These are phyloP conservation scores for Plenodomus lindquistii DNA, from an alignment of 2,329 filamentous ascomycete species.

Conservation along the genomic window DNA sequence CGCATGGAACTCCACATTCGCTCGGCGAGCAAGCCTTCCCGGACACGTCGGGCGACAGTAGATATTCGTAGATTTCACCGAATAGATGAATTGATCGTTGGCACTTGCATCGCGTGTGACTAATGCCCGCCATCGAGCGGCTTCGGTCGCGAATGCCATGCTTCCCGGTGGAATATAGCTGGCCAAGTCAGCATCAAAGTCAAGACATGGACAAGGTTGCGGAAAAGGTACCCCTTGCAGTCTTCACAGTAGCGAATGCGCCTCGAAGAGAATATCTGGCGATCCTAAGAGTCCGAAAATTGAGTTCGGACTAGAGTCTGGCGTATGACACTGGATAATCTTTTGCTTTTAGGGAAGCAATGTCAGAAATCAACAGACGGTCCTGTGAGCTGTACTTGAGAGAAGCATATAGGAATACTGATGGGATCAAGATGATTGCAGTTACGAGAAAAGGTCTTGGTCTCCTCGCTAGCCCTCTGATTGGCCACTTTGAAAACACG, in stretches of 20 bases:
- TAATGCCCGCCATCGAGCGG: slow-evolving; percentile 48
- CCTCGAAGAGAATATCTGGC: too few relatives aligned
- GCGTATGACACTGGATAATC: too few relatives aligned
- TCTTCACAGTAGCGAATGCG: too few relatives aligned
- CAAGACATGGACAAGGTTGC: too few relatives aligned
- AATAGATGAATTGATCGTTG: slow-evolving; percentile 57
- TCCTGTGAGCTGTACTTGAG: too few relatives aligned
- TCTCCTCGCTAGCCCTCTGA: slow-evolving; percentile 13
- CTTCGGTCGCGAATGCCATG: slow-evolving; percentile 39
- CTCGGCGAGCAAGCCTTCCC: slow-evolving; percentile 61
- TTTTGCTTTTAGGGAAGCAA: too few relatives aligned
- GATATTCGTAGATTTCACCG: slow-evolving; percentile 59
- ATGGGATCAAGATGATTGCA: too few relatives aligned
- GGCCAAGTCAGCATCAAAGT: background rate
- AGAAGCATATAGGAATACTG: background rate
- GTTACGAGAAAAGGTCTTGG: too few relatives aligned
- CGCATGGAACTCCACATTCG: slow-evolving; percentile 61
- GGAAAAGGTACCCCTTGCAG: too few relatives aligned
- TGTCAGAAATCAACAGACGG: too few relatives aligned
- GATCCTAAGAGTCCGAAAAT: too few relatives aligned
- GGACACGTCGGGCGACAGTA: slow-evolving; percentile 67
- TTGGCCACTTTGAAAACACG: slow-evolving; percentile 29
- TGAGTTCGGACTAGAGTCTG: too few relatives aligned
- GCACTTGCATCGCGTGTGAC: slow-evolving; percentile 49
- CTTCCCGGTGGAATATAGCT: background rate